Base-by-base conservation (phyloP, 805 yeast species). In the Saccharomycopsis oosterbeekiorum region DNA sequence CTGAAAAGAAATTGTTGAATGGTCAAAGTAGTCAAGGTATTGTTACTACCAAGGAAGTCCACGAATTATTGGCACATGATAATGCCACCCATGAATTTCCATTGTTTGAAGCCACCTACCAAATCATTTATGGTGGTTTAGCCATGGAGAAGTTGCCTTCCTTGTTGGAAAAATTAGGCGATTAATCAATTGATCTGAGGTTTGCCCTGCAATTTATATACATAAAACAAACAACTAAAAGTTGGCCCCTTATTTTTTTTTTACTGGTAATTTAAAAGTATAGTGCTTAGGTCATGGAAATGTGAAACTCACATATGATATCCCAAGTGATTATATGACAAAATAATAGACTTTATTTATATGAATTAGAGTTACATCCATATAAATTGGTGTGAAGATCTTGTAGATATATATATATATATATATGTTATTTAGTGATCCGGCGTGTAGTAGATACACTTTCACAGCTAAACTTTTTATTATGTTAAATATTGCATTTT, bases 11-110 rank as follows among this genome's bases (percentile, higher is more conserved):
- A 71, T 77, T 94, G 68, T 79, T 94, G 68, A 91, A 94, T 72
- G 99, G 99, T 59, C 97, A 92, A 79, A 86, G 94, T 56, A 96
- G 97, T 62, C 99, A 94, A 78, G 99, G 99, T 74, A 81, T 92
- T 62, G 82, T 88, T 70, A 94, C 99, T 50, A 81, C 92, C 61
- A 84, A 82, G 71, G 99, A 94, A 78, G 97, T 94, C 55, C 88
- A 90, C 74, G 96, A 88, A 69, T 84, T 91, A 73, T 80, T 89
- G 70, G 77, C 73, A 47, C 79, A 66, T 43, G 68, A 70, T 62
- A 66, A 67, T 19, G 59, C 68, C 51, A 67, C 72, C 21, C 70
- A 70, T 12, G 94, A 91, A 66, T 93, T 87, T 82, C 98, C 98
- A 65, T 70, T 78, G 59, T 76, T 78, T 58, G 79, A 77, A 69